phyloP scores from a whole-genome alignment of 345 rosid species.

The Citrus inodora region DNA sequence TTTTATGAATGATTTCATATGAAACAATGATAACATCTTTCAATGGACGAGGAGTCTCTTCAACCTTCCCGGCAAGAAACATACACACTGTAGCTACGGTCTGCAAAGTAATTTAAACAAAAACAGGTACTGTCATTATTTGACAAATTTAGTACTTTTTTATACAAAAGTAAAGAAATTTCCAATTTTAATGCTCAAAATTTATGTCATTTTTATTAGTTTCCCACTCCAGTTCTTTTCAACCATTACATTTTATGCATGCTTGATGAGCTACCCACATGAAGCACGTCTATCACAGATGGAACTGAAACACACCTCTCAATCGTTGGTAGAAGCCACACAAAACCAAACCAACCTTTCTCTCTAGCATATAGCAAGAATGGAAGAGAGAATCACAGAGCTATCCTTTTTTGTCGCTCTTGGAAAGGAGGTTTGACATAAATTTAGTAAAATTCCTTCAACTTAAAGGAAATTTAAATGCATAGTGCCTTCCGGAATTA shows the following conservation, averaged over 20 bases:
- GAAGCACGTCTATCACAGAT: not conserved
- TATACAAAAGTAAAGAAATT: not conserved
- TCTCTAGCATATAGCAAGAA: not conserved
- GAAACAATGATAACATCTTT: conserved; percentile 94
- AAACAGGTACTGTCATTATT: not conserved
- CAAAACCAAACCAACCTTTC: not conserved
- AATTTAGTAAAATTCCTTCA: not conserved
- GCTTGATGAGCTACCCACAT: not conserved
- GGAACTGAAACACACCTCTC: not conserved
- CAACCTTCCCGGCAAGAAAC: conserved; percentile 99
- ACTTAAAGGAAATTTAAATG: not conserved
- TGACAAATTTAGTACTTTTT: not conserved
- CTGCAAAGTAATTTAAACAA: conserved; percentile 35
- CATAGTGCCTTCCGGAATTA: not conserved
- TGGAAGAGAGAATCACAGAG: not conserved
- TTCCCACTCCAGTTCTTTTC: not conserved
- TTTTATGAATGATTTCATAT: conserved; percentile 88
- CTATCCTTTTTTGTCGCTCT: not conserved
- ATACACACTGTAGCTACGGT: conserved; percentile 92
- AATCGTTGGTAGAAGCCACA: not conserved
- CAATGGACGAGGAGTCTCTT: conserved; percentile 95
- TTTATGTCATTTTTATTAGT: not conserved
- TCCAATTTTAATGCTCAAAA: not conserved
- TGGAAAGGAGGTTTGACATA: not conserved
- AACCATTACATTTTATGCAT: not conserved